Conservation (phyloP, 768 basidiomycete species). For the Phaeotremella skinneri region DNA sequence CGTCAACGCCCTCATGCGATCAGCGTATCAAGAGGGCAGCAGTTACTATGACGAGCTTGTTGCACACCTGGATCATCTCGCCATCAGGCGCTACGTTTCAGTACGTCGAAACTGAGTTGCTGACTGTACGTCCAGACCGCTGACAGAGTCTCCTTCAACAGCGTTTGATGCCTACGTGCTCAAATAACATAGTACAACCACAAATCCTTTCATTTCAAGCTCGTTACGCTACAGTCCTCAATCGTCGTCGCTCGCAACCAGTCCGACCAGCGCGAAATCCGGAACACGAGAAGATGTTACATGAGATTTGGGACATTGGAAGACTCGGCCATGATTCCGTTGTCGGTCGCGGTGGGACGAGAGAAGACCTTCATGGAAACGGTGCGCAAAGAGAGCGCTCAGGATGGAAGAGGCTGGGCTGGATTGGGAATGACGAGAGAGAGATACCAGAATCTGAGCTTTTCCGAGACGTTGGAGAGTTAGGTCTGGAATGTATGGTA, state of each 20-base stretch:
- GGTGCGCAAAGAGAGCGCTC: constrained; percentile 15
- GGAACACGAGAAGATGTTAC: constrained; percentile 39
- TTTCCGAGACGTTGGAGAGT: constrained; percentile 41
- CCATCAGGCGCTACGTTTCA: constrained; percentile 32
- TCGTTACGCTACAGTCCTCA: constrained; percentile 36
- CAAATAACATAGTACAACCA: constrained; percentile 37
- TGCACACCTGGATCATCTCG: constrained; percentile 26
- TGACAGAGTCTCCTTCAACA: background rate
- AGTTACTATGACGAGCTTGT: constrained; percentile 27
- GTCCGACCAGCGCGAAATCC: constrained; percentile 29
- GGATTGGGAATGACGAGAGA: constrained; percentile 20
- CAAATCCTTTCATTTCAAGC: constrained; percentile 44
- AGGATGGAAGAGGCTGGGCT: constrained; percentile 37
- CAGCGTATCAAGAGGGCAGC: constrained; percentile 28
- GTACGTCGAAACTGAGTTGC: constrained; percentile 12
- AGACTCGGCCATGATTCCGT: constrained; percentile 8
- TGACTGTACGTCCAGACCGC: background rate
- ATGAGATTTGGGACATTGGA: constrained; percentile 33
- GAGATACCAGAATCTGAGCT: constrained; percentile 27
- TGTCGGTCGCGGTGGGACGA: background rate
- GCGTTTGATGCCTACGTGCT: constrained; percentile 39
- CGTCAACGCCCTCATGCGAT: constrained; percentile 33
- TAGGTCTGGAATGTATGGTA: constrained; percentile 43
- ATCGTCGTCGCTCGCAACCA: constrained; percentile 19
- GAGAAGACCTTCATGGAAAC: background rate